phyloP scores from a whole-genome alignment of 2,329 filamentous ascomycete species.

The Neofusicoccum laricinum region DNA sequence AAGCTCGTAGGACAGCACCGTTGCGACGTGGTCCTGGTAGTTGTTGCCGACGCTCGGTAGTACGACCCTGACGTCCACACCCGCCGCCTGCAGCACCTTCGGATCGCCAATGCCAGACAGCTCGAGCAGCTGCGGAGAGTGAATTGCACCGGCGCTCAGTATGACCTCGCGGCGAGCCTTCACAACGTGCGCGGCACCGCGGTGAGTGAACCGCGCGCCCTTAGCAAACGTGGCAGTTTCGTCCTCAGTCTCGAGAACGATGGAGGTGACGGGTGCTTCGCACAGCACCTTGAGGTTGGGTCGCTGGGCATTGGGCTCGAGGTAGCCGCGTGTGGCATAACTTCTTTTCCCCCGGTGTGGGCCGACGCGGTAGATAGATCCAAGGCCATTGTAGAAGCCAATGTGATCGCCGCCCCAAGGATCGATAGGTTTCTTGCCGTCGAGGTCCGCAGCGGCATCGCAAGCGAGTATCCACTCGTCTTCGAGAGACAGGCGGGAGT shows the following conservation, averaged over 20 bases:
- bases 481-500: slow-evolving; percentile 23
- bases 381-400: slow-evolving; percentile 33
- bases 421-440: slow-evolving; percentile 31
- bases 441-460: slow-evolving; percentile 26
- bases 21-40: slow-evolving; percentile 33
- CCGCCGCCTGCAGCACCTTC: slow-evolving; percentile 19
- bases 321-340: slow-evolving; percentile 34
- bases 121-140: slow-evolving; percentile 28
- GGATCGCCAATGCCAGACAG: slow-evolving; percentile 26
- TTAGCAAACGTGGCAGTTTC: background rate
- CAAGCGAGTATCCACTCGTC: slow-evolving; percentile 24
- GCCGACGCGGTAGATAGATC: slow-evolving; percentile 25
- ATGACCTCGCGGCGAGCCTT: slow-evolving; percentile 24
- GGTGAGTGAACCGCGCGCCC: background rate
- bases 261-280: background rate
- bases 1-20: background rate
- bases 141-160: slow-evolving; percentile 24
- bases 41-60: slow-evolving; percentile 33
- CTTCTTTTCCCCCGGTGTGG: slow-evolving; percentile 32
- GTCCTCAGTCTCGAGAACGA: background rate
- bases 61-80: slow-evolving; percentile 28
- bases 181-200: slow-evolving; percentile 21
- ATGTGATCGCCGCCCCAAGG: slow-evolving; percentile 37
- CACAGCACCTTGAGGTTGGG: background rate
- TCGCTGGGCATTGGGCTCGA: background rate